Evolutionary conservation across 352 stramenopile genomes (phyloP).

Genomic region (Aphanomyces euteiches): DNA sequence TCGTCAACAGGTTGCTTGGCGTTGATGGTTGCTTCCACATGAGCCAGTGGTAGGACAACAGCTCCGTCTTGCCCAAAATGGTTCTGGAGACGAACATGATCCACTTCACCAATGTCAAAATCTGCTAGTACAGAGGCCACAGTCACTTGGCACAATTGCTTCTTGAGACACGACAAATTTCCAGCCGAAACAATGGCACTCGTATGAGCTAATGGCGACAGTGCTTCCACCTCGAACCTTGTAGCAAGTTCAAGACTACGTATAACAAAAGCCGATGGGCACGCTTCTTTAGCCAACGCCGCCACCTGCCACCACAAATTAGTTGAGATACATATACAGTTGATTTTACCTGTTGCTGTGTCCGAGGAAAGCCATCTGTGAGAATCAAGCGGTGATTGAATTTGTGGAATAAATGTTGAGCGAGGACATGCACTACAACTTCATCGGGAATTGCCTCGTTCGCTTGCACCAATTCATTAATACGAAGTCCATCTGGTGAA

Average conservation of each 20-base stretch:
- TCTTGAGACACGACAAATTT: neutral
- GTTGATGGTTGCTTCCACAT: neutral
- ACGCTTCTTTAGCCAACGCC: neutral
- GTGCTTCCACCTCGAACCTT: neutral
- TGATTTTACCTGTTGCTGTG: slow-evolving; percentile 1
- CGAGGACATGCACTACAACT: slow-evolving; percentile 2
- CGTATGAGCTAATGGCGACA: neutral
- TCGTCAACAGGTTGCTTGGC: neutral
- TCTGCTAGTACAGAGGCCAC: slow-evolving; percentile 7
- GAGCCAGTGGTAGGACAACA: slow-evolving; percentile 1
- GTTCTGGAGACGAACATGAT: neutral
- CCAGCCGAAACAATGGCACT: neutral
- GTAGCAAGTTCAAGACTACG: neutral
- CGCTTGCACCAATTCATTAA: neutral
- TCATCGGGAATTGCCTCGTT: slow-evolving; percentile 17
- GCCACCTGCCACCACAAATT: neutral
- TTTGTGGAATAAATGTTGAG: neutral
- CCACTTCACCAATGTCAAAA: neutral
- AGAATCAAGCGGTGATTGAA: neutral
- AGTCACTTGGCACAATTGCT: neutral
- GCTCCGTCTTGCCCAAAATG: neutral
- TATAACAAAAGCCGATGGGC: neutral
- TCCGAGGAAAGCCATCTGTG: slow-evolving; percentile 6
- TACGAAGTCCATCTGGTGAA: neutral
- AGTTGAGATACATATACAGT: neutral